These are phyloP conservation scores for Eutrema yunnanense DNA, from an alignment of 345 rosid species.

Conservation along the genomic window DNA sequence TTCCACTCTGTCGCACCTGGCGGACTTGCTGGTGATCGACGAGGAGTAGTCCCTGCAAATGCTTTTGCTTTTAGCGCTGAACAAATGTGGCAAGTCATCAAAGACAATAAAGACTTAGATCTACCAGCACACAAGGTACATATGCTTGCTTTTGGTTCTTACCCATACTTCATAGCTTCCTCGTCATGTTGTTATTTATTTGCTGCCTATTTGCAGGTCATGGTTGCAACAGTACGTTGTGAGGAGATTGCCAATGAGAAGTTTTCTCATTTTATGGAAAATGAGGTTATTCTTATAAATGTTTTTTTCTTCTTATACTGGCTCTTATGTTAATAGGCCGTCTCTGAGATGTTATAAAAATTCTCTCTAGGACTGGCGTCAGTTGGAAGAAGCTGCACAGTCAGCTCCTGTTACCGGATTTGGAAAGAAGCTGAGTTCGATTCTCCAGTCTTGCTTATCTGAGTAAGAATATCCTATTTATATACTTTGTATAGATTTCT, in stretches of 20 bases:
- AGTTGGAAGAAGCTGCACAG: slow-evolving; percentile 67
- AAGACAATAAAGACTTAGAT: slow-evolving; percentile 95
- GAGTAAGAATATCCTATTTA: slow-evolving; percentile 45
- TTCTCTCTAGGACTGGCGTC: slow-evolving; percentile 55
- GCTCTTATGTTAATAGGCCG: background rate
- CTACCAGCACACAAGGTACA: slow-evolving; percentile 96
- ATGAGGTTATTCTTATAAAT: background rate
- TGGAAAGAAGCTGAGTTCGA: slow-evolving; percentile 70
- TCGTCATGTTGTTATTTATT: slow-evolving; percentile 2
- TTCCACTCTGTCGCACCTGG: slow-evolving; percentile 39
- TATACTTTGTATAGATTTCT: background rate
- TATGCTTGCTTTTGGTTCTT: slow-evolving; percentile 2
- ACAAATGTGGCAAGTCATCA: slow-evolving; percentile 87
- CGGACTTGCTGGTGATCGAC: slow-evolving; percentile 95
- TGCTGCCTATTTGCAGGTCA: slow-evolving; percentile 49
- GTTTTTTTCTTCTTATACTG: background rate
- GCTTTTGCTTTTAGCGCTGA: slow-evolving; percentile 88
- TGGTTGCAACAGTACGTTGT: slow-evolving; percentile 99
- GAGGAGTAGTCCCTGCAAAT: slow-evolving; percentile 93
- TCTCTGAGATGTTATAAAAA: background rate
- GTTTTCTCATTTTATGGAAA: slow-evolving; percentile 38
- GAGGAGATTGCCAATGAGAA: slow-evolving; percentile 93
- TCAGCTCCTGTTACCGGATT: slow-evolving; percentile 63
- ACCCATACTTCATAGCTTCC: background rate
- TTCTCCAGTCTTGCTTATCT: slow-evolving; percentile 43